Evolutionary conservation across 768 basidiomycete genomes (phyloP), one percentile per base, ranked within the genome.

Genomic region (Hygrocybe coccinea): DNA sequence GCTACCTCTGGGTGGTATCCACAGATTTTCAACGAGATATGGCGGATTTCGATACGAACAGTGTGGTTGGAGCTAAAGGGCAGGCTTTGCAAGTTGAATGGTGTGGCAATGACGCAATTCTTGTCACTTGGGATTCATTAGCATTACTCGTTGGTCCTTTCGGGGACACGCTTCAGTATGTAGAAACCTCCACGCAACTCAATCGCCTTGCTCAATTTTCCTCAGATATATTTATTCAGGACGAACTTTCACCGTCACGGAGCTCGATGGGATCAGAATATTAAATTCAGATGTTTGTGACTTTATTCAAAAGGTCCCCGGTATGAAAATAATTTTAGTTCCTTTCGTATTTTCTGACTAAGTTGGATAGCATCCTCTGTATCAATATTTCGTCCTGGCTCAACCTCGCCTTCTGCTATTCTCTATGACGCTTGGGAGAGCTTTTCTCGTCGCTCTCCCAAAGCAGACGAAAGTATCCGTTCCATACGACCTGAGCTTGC

Each of bases 81-180:
- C 68, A 75, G 3, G 78, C 90, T 2, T 75, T 76, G 35, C 86
- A 87, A 60, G 85, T 93, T 0, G 89, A 88, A 64, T 99, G 97
- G 97, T 97, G 94, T 67, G 95, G 95, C 1, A 92, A 93, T 65
- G 95, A 99, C 69, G 92, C 94, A 0, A 87, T 98, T 44, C 76
- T 93, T 2, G 78, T 97, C 15, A 86, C 86, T 17, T 97, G 93
- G 91, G 81, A 84, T 41, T 73, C 79, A 17, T 71, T 86, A 29
- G 88, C 85, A 0, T 74, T 93, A 2, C 76, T 99, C 29, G 91
- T 97, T n/a, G 94, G 95, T 5, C 97, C 97, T 12, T 89, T 84
- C 54, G 93, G 93, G 2, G 91, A 95, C 62, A 85, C 83, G 0
- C 73, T 97, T 21, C 82, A 83, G 94, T 95, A 68, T 60, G 89